Evolutionary conservation across 805 yeast genomes (phyloP), one percentile per base, ranked within the genome.

Genomic region (Saccharomycopsis sp.): DNA sequence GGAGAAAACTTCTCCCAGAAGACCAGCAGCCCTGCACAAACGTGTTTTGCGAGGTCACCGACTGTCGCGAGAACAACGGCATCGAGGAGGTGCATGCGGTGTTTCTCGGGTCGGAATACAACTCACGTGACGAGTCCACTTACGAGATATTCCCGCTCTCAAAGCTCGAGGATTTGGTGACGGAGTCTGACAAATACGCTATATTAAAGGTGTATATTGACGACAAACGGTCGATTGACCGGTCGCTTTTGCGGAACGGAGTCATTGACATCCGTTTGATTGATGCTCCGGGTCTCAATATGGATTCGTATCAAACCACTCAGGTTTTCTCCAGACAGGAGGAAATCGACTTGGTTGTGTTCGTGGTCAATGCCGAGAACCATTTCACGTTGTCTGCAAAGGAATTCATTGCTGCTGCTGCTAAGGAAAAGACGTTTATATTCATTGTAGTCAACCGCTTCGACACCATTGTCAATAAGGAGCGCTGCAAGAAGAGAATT

Each of bases 1-100:
- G 92, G 64, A 79, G 94, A 55, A 81, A 83, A 54, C 72, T 94
- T 2, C 73, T 94, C 53, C 99, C 99, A 0, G 96, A 88, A 67
- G 99, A 94, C 71, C 99, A 94, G 68, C 96, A 94, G 69, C 99
- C 99, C 1, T 91, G 97, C 67, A 94, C 99, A 0, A 85, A 89
- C 62, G 97, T 94, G 0, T 96, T 96, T 67, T 92, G 97, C 69
- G 99, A 96, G 72, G 93, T 96, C 5, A 75, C 89, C 29, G 97
- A 94, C 70, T 89, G 91, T 9, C 75, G 83, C 20, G 88, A 84
- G 51, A 93, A 93, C 68, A 74, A 78, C 47, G 82, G 86, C 17
- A 66, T 83, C 15, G 97, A 96, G 72, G 96, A 92, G 70, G 97
- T 93, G 0, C 99, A 94, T 72, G 98, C 99, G 0, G 84, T 94